Conservation (phyloP, 2,329 filamentous ascomycete species). For the Colletotrichum orchidophilum region DNA sequence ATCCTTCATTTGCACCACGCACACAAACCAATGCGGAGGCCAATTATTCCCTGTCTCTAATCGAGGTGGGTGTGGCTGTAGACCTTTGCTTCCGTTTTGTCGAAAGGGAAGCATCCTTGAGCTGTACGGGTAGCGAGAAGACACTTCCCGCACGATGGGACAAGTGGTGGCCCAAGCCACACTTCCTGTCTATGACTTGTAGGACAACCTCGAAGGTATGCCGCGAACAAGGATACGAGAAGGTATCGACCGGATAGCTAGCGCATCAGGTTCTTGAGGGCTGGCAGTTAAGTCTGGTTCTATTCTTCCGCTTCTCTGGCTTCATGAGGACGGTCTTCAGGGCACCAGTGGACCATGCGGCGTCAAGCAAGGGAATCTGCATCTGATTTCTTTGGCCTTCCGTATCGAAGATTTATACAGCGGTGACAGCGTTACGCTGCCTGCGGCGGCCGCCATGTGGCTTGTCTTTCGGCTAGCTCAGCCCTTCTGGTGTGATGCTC, state of each 20-base stretch:
- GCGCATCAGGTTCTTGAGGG: background rate
- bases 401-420: background rate
- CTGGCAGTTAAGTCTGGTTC: background rate
- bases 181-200: background rate
- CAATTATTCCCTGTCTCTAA: background rate
- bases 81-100: background rate
- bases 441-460: slow-evolving; percentile 22
- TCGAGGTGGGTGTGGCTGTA: slow-evolving; percentile 10
- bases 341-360: background rate
- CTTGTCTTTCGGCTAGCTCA: slow-evolving; percentile 11
- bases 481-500: background rate
- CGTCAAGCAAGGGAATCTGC: background rate
- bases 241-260: background rate
- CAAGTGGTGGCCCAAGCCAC: slow-evolving; percentile 16
- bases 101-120: background rate
- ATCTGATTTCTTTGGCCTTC: background rate
- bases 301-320: background rate
- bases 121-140: background rate
- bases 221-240: background rate
- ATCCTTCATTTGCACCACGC: background rate
- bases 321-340: background rate
- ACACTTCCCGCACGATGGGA: slow-evolving; percentile 4
- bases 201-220: background rate
- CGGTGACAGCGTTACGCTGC: slow-evolving; percentile 11
- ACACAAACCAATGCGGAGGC: background rate